Evolutionary conservation across 2,329 filamentous ascomycete species (phyloP).

Genomic region (Clonostachys solani): DNA sequence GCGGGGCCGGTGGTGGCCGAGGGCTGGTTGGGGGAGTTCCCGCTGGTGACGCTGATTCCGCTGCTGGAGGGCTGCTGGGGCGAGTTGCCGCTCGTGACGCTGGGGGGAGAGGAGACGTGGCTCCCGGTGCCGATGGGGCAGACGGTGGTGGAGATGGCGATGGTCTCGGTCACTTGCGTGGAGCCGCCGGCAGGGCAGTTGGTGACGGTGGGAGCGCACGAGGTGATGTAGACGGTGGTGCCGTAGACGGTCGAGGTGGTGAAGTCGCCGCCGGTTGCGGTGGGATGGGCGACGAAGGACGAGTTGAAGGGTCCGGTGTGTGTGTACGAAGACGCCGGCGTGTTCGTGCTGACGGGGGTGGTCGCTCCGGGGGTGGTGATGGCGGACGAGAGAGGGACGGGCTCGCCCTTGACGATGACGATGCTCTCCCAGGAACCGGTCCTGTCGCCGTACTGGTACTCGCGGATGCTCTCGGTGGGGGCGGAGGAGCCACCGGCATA

Average conservation of each 20-base stretch:
- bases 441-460: conserved; percentile 48
- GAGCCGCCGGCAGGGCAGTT: conserved; percentile 44
- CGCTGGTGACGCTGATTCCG: no score
- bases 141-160: conserved; percentile 55
- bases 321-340: conserved; percentile 1
- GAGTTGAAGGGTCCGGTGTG: conserved; percentile 5
- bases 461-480: conserved; percentile 31
- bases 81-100: conserved; percentile 45
- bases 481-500: conserved; percentile 43
- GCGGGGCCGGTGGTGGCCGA: no score
- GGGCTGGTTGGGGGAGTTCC: no score
- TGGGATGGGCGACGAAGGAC: neutral
- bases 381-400: conserved; percentile 4
- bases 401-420: conserved; percentile 36
- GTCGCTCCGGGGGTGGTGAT: conserved; percentile 1
- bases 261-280: neutral
- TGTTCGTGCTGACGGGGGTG: neutral
- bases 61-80: neutral
- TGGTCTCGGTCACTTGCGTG: conserved; percentile 46
- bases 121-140: conserved; percentile 73
- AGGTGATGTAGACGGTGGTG: conserved; percentile 54
- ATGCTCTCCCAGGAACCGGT: conserved; percentile 47
- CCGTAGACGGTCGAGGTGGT: conserved; percentile 45
- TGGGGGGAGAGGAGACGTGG: conserved; percentile 56
- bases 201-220: conserved; percentile 52